Evolutionary conservation across 2,329 filamentous ascomycete species (phyloP).

Genomic region (Drechslera avenae): DNA sequence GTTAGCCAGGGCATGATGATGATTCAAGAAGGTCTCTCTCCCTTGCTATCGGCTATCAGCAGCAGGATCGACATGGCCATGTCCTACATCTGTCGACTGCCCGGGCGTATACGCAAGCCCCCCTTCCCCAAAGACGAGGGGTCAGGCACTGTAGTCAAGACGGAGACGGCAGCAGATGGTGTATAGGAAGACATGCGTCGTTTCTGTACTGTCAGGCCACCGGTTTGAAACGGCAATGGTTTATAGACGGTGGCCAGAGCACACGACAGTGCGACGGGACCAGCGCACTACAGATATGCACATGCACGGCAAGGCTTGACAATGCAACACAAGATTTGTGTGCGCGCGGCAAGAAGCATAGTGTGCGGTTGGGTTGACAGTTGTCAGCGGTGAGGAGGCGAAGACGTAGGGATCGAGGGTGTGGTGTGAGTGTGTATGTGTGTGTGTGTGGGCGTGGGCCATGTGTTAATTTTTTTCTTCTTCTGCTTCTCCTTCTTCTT

Average conservation of each 20-base stretch:
- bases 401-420: not conserved
- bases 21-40: not conserved
- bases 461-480: not conserved
- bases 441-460: constrained; percentile 10
- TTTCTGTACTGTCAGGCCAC: not conserved
- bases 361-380: constrained; percentile 18
- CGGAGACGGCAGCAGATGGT: not conserved
- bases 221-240: constrained; percentile 6
- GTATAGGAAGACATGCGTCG: constrained; percentile 1
- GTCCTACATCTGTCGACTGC: constrained; percentile 1
- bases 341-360: constrained; percentile 8
- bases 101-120: constrained; percentile 1
- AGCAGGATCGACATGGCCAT: constrained; percentile 9
- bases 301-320: constrained; percentile 7
- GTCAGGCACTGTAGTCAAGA: not conserved
- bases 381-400: not conserved
- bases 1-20: constrained; percentile 1
- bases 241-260: constrained; percentile 7
- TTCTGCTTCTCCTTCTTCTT: not conserved
- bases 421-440: not conserved
- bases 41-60: constrained; percentile 2
- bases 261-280: not conserved
- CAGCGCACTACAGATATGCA: constrained; percentile 7
- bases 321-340: not conserved
- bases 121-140: constrained; percentile 1